Evolutionary conservation across 2,329 filamentous ascomycete genomes (phyloP), one percentile per base, ranked within the genome.

Genomic region (Dactylella cylindrospora): DNA sequence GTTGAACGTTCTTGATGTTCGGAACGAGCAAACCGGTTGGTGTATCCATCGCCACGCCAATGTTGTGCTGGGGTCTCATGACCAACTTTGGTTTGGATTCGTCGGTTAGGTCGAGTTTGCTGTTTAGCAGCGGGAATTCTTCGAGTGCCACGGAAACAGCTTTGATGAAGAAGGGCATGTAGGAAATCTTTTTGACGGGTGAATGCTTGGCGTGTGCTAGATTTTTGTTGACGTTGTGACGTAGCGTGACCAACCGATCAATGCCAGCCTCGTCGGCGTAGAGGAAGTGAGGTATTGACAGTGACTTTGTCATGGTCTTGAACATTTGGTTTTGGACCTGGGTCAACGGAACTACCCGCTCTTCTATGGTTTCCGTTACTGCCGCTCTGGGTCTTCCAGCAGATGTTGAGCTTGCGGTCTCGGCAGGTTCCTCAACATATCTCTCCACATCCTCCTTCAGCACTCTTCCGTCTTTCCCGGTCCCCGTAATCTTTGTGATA

Each of bases 1-100:
- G 77, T 62, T 84, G 84, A 35, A 95, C 89, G 71, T 94, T 84
- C 71, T 85, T 88, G 72, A 98, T 82, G 38, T 97, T 93, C 1
- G 93, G 93, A 2, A 98, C 93, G 6, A 98, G 75, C 0, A 98
- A 82, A 2, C 93, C 93, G 5, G 79, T 78, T 0, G 91, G 89
- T 0, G 91, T 95, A 73, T 98, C 93, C 80, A 98, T 93, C 54
- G 93, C 93, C 26, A 98, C 80, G 62, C 93, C 93, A 64, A 98
- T 91, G 74, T 98, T 95, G 78, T 98, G 93, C 70, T 87, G 84
- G 47, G 82, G 81, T 53, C 90, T 86, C 76, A 88, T 82, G 52
- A 90, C 76, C 2, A 98, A 78, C 26, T 80, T 80, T 0, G 91
- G 90, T 70, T 88, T 91, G 5, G 73, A 70, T 1, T 76, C 78